These are phyloP conservation scores for Diospyros kaki DNA, from an alignment of 148 eudicot genomes.

Conservation along the genomic window DNA sequence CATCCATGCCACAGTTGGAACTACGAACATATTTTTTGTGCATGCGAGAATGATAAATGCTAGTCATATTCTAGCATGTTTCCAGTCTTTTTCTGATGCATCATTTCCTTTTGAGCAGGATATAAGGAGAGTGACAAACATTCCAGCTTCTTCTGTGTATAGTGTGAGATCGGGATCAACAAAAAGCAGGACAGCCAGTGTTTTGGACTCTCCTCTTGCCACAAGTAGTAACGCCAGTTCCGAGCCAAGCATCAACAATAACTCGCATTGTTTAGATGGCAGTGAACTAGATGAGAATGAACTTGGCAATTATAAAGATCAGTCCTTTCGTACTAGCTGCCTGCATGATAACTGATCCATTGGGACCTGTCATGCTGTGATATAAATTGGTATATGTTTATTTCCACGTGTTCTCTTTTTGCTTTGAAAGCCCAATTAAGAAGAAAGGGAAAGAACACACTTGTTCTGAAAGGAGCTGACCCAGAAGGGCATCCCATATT, in stretches of 20 bases:
- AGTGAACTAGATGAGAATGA: slow-evolving; percentile 54
- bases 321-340: slow-evolving; percentile 36
- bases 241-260: slow-evolving; percentile 68
- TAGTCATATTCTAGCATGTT: neutral
- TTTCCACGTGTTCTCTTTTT: neutral
- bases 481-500: neutral
- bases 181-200: slow-evolving; percentile 58
- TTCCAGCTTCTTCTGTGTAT: slow-evolving; percentile 91
- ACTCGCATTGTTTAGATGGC: slow-evolving; percentile 43
- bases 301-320: slow-evolving; percentile 45
- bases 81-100: neutral
- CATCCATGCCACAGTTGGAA: no score
- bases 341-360: slow-evolving; percentile 40
- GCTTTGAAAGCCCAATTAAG: neutral
- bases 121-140: slow-evolving; percentile 82
- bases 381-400: neutral
- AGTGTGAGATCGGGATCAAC: slow-evolving; percentile 83
- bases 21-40: no score
- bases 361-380: neutral
- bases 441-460: neutral
- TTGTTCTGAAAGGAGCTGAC: neutral
- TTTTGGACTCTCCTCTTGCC: slow-evolving; percentile 87
- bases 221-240: slow-evolving; percentile 96
- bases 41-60: neutral
- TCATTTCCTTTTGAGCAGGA: slow-evolving; percentile 30